phyloP scores from a whole-genome alignment of 805 yeast species.

The Teunomyces lycoperdinae region DNA sequence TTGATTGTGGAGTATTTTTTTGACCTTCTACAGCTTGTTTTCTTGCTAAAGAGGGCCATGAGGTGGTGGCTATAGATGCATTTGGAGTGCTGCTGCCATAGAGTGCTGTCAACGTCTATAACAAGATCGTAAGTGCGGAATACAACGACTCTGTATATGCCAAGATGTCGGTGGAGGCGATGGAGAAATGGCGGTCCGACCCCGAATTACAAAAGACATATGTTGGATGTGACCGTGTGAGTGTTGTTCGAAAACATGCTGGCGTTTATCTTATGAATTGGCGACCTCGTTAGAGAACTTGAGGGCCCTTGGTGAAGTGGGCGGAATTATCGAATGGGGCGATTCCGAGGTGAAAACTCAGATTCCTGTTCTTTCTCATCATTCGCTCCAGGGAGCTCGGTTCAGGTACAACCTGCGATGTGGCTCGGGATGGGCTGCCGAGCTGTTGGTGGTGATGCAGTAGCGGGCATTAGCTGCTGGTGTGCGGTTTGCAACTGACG shows the following conservation, averaged over 20 bases:
- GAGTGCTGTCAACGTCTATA: not conserved
- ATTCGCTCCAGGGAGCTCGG: not conserved
- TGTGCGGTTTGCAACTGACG: not conserved
- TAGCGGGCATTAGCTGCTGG: not conserved
- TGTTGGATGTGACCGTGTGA: not conserved
- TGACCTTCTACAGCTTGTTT: not conserved
- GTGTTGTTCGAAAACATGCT: not conserved
- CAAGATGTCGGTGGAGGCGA: not conserved
- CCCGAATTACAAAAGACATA: not conserved
- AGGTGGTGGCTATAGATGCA: not conserved
- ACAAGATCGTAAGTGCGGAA: constrained; percentile 1
- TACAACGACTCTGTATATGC: not conserved
- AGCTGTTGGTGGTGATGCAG: not conserved
- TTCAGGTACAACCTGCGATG: not conserved
- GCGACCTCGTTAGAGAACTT: not conserved
- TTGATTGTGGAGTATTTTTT: constrained; percentile 2
- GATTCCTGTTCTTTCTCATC: not conserved
- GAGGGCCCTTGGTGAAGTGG: not conserved
- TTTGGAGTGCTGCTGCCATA: not conserved
- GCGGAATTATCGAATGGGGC: not conserved
- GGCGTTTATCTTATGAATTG: not conserved
- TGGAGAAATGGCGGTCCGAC: not conserved
- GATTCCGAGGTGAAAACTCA: not conserved
- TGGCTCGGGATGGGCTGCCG: not conserved
- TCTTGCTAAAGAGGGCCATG: not conserved